Evolutionary conservation across 495 filamentous ascomycete genomes (phyloP), one percentile per base, ranked within the genome.

Genomic region (Aspergillus mulundensis): DNA sequence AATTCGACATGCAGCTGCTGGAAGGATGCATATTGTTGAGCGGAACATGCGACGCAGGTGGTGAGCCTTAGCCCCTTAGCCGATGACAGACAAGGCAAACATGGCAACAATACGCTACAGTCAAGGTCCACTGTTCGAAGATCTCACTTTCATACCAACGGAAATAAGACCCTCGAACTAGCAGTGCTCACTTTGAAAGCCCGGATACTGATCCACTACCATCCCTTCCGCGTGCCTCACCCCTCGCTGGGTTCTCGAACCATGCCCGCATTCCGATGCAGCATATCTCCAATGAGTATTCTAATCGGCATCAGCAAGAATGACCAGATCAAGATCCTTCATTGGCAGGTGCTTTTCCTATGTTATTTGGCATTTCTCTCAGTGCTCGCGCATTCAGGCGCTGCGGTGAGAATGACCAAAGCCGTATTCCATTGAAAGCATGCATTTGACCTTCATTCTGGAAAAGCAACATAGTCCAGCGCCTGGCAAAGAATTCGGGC

Each of bases 151-250:
- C n/a, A n/a, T n/a, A n/a, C n/a, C n/a, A n/a, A n/a, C n/a, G n/a
- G n/a, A n/a, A n/a, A n/a, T n/a, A n/a, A n/a, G n/a, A n/a, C n/a
- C n/a, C n/a, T n/a, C n/a, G n/a, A n/a, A n/a, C n/a, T n/a, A n/a
- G n/a, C n/a, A n/a, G n/a, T n/a, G n/a, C n/a, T n/a, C n/a, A n/a
- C n/a, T n/a, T n/a, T n/a, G n/a, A n/a, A n/a, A n/a, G n/a, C n/a
- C n/a, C n/a, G n/a, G n/a, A n/a, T 28, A 28, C 8, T 28, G 4
- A 28, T 28, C 8, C 25, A 28, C 3, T 28, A 28, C 43, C 21
- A 50, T 50, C 46, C 46, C 46, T 50, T 50, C 14, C 46, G 30
- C 30, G 28, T 50, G 30, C 46, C 46, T 19, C 20, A 36, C 23
- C 46, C 28, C 28, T 50, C 28, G 28, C 46, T 19, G 24, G 16